These are phyloP conservation scores for Phoma herbarum DNA, from an alignment of 2,329 filamentous ascomycete species.

Conservation along the genomic window DNA sequence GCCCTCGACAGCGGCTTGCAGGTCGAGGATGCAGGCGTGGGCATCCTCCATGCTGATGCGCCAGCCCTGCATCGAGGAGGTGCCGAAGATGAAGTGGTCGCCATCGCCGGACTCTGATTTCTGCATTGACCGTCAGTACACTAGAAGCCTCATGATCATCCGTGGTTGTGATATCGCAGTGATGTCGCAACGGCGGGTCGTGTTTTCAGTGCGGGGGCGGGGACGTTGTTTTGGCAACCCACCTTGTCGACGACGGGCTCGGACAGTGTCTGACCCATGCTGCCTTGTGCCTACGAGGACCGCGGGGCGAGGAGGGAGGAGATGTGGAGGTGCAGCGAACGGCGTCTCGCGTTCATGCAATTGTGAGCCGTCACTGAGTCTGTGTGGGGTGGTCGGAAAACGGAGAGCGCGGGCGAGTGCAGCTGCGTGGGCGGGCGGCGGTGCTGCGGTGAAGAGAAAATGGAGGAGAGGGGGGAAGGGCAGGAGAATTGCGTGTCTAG, in stretches of 20 bases:
- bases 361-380: slow-evolving; percentile 39
- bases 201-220: slow-evolving; percentile 16
- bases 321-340: slow-evolving; percentile 32
- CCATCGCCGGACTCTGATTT: slow-evolving; percentile 89
- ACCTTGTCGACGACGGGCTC: slow-evolving; percentile 99
- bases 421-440: slow-evolving; percentile 10
- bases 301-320: slow-evolving; percentile 32
- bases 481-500: slow-evolving; percentile 32
- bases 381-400: slow-evolving; percentile 38
- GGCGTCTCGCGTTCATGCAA: slow-evolving; percentile 44
- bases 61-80: slow-evolving; percentile 99
- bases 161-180: not conserved
- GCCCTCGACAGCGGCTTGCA: slow-evolving; percentile 68
- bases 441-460: slow-evolving; percentile 9
- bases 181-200: not conserved
- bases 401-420: slow-evolving; percentile 21
- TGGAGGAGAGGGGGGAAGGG: slow-evolving; percentile 5
- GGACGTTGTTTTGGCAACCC: slow-evolving; percentile 50
- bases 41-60: slow-evolving; percentile 99
- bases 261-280: slow-evolving; percentile 98
- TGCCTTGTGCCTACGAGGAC: slow-evolving; percentile 45
- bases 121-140: slow-evolving; percentile 57
- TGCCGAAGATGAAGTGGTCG: slow-evolving; percentile 90
- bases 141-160: not conserved
- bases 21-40: slow-evolving; percentile 87